Conservation (phyloP, 2,329 filamentous ascomycete genomes). For the Pochonia chlamydosporia region DNA sequence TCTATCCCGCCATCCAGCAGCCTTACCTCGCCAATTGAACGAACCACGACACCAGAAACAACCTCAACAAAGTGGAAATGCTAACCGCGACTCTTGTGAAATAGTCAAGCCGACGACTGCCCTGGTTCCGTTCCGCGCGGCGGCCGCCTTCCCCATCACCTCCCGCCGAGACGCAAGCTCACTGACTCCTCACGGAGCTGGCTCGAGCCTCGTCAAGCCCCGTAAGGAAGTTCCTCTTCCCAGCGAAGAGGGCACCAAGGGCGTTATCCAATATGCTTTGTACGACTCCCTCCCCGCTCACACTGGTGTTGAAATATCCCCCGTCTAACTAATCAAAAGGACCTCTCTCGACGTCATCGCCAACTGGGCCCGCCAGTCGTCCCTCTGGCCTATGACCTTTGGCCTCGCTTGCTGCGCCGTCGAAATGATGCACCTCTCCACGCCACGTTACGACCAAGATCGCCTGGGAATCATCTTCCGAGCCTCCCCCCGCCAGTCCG, state of each 20-base stretch:
- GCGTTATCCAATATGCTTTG: constrained; percentile 79
- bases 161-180: constrained; percentile 59
- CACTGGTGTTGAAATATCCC: background rate
- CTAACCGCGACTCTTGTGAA: background rate
- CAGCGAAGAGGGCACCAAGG: constrained; percentile 75
- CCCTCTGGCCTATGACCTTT: constrained; percentile 85
- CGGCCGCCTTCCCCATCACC: constrained; percentile 59
- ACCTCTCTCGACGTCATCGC: constrained; percentile 72
- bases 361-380: constrained; percentile 81
- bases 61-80: background rate
- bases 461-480: constrained; percentile 86
- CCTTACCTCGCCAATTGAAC: background rate
- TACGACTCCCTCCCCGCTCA: constrained; percentile 41
- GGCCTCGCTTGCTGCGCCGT: constrained; percentile 83
- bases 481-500: constrained; percentile 78
- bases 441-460: constrained; percentile 84
- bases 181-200: constrained; percentile 46
- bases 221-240: constrained; percentile 69
- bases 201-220: constrained; percentile 46
- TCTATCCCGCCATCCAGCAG: background rate
- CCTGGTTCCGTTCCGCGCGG: constrained; percentile 58
- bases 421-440: constrained; percentile 90
- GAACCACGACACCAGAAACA: background rate
- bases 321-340: constrained; percentile 32
- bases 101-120: constrained; percentile 61